Percentiles rank a stretch among this genome's conserved stretches.
These are phyloP conservation scores for Tolypocladium sp. DNA, from an alignment of 2,329 filamentous ascomycete genomes.

Conservation along the genomic window DNA sequence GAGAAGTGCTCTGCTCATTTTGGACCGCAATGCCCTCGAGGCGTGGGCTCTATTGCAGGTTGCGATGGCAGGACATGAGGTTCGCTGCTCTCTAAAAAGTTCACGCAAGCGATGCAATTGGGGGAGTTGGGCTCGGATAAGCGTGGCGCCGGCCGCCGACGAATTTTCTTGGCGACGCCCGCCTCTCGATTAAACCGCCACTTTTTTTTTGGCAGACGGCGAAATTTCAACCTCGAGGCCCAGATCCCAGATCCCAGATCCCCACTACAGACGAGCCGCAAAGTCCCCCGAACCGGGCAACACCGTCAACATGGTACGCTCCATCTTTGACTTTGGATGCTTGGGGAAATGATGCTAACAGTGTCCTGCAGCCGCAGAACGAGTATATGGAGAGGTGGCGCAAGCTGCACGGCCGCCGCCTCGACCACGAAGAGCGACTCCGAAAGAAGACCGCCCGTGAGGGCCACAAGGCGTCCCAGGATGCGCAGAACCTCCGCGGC, in stretches of 20 bases:
- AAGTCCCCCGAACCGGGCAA: background rate
- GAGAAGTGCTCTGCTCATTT: slow-evolving; percentile 51
- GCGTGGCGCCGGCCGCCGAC: slow-evolving; percentile 22
- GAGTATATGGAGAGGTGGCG: slow-evolving; percentile 69
- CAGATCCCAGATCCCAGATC: slow-evolving; percentile 1
- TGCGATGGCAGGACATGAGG: slow-evolving; percentile 6
- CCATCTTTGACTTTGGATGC: background rate
- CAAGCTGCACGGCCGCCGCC: slow-evolving; percentile 39
- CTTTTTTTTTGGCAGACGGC: slow-evolving; percentile 6
- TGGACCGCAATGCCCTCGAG: slow-evolving; percentile 14
- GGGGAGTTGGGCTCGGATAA: slow-evolving; percentile 17
- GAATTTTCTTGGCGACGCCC: background rate
- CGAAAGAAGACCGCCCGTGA: slow-evolving; percentile 85
- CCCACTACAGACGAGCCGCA: background rate
- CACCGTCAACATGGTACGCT: slow-evolving; percentile 23
- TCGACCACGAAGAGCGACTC: slow-evolving; percentile 78
- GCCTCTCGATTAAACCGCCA: background rate
- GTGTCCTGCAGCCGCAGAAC: slow-evolving; percentile 60
- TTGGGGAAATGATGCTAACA: background rate
- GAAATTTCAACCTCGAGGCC: slow-evolving; percentile 5
- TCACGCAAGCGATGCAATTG: slow-evolving; percentile 3
- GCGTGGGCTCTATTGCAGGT: slow-evolving; percentile 13
- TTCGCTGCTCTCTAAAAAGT: slow-evolving; percentile 7
- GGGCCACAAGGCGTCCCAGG: slow-evolving; percentile 76
- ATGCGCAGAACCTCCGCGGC: slow-evolving; percentile 88